Evolutionary conservation across 345 rosid genomes (phyloP).

Genomic region (Odontarrhena argentea): DNA sequence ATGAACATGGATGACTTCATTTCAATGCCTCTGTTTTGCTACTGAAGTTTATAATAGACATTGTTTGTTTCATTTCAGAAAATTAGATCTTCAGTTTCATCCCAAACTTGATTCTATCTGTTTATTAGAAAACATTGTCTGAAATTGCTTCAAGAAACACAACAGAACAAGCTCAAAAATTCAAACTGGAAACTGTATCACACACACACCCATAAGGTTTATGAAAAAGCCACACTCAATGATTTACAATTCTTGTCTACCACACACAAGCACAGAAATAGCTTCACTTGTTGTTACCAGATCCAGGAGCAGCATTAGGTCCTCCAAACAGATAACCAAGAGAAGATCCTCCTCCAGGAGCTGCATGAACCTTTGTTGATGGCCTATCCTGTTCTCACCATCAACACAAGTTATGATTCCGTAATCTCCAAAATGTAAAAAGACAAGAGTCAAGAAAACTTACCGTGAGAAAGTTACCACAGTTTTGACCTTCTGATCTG

Average conservation of each 20-base stretch:
- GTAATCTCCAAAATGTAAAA: background rate
- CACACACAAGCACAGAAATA: background rate
- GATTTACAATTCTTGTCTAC: constrained; percentile 15
- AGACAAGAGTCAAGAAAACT: background rate
- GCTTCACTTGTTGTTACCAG: constrained; percentile 27
- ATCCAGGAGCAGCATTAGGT: constrained; percentile 23
- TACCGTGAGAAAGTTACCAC: constrained; percentile 85
- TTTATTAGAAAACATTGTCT: background rate
- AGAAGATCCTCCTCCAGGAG: constrained; percentile 65
- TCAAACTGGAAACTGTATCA: constrained; percentile 2
- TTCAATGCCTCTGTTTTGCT: too few relatives aligned
- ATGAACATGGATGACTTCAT: background rate
- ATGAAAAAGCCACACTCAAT: constrained; percentile 19
- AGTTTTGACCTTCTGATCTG: constrained; percentile 81
- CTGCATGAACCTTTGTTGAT: constrained; percentile 60
- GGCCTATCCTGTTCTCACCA: constrained; percentile 51
- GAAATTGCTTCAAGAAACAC: constrained; percentile 11
- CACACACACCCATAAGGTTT: constrained; percentile 14
- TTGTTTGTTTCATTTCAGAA: too few relatives aligned
- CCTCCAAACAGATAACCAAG: constrained; percentile 58
- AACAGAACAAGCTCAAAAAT: constrained; percentile 8
- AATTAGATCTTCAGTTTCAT: too few relatives aligned
- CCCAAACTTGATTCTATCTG: too few relatives aligned
- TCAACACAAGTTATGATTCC: background rate
- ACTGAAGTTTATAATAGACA: too few relatives aligned